Percentiles rank a stretch among this genome's conserved stretches.
Conservation (phyloP, 2,329 filamentous ascomycete genomes). For the Colletotrichum spinosum region DNA sequence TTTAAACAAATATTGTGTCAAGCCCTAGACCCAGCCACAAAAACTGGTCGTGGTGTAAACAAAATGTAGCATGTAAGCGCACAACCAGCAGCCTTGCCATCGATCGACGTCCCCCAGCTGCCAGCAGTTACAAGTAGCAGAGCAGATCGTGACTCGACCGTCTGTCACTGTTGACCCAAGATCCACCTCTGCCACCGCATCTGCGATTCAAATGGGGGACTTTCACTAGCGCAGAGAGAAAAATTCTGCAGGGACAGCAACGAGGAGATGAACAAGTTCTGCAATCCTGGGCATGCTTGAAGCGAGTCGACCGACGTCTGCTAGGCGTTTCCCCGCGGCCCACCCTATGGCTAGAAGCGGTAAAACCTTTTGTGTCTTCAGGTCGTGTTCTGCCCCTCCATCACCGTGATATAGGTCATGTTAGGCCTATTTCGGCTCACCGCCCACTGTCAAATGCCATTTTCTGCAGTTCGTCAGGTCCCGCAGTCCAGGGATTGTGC, state of each 20-base stretch:
- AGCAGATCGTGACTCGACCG: slow-evolving; percentile 22
- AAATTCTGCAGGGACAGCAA: slow-evolving; percentile 34
- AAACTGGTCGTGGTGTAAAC: not conserved
- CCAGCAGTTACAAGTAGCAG: not conserved
- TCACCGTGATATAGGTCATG: no score
- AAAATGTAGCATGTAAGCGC: not conserved
- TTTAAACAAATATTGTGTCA: not conserved
- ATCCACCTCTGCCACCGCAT: slow-evolving; percentile 19
- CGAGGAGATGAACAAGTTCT: slow-evolving; percentile 27
- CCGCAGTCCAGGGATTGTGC: slow-evolving; percentile 27
- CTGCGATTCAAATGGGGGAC: not conserved
- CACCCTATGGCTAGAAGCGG: slow-evolving; percentile 33
- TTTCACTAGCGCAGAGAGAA: slow-evolving; percentile 8
- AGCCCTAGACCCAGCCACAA: slow-evolving; percentile 15
- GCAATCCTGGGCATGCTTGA: not conserved
- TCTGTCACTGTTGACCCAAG: slow-evolving; percentile 8
- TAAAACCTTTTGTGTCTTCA: slow-evolving; percentile 15
- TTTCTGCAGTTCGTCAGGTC: slow-evolving; percentile 19
- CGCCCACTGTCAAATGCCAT: slow-evolving; percentile 28
- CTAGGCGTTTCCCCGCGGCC: slow-evolving; percentile 24
- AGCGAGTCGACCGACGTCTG: not conserved
- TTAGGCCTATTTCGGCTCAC: slow-evolving; percentile 8
- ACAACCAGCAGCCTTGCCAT: slow-evolving; percentile 2
- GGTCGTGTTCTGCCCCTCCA: slow-evolving; percentile 16
- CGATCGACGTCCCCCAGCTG: not conserved